Conservation (phyloP, 176 grass and related monocot species). For the Oryza coarctata region DNA sequence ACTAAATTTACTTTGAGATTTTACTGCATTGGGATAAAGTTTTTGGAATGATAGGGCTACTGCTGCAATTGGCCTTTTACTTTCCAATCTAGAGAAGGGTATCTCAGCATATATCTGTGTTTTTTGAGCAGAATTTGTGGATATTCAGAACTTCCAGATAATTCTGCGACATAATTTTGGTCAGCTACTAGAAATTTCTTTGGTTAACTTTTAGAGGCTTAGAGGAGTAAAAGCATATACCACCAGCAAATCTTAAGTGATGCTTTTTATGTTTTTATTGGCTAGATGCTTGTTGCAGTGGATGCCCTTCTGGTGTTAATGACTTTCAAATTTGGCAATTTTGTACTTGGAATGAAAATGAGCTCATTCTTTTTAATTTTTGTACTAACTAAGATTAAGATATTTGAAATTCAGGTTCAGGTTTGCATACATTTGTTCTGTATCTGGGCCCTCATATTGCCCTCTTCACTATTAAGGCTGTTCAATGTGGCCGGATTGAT, state of each 20-base stretch:
- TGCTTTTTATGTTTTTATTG: background rate
- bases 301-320: background rate
- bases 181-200: conserved; percentile 11
- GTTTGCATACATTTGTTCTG: conserved; percentile 96
- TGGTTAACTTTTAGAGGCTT: background rate
- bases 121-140: background rate
- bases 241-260: background rate
- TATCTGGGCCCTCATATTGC: conserved; percentile 97
- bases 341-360: background rate
- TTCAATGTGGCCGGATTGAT: conserved; percentile 90
- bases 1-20: background rate
- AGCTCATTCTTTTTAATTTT: conserved; percentile 1
- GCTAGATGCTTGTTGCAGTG: background rate
- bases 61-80: background rate
- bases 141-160: conserved; percentile 7
- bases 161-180: background rate
- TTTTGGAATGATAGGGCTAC: background rate
- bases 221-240: background rate
- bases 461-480: conserved; percentile 94
- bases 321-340: conserved; percentile 4
- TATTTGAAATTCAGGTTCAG: conserved; percentile 65
- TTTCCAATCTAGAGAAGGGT: background rate
- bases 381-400: background rate
- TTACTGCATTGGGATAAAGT: background rate
- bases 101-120: background rate